These are phyloP conservation scores for Eimeria nieschulzi DNA, from an alignment of 169 alveolate genomes.

Conservation along the genomic window DNA sequence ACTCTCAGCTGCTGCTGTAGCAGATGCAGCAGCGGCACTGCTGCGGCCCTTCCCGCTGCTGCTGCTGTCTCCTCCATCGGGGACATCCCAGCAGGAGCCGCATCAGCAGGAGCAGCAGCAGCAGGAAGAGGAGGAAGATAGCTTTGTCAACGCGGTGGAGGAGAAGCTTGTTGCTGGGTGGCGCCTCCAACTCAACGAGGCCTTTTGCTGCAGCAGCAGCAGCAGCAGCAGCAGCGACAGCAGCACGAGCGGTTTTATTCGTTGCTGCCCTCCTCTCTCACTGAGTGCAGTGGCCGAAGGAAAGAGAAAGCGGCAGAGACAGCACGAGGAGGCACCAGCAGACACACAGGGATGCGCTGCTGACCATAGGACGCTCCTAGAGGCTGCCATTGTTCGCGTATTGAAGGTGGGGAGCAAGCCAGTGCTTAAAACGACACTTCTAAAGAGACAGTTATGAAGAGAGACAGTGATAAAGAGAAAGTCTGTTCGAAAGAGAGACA, in stretches of 20 bases:
- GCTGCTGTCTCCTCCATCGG: slow-evolving; percentile 18
- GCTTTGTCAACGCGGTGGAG: neutral
- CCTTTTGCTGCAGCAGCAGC: slow-evolving; percentile 41
- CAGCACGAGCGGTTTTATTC: neutral
- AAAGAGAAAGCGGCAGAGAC: neutral
- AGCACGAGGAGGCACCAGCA: neutral
- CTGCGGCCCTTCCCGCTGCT: slow-evolving; percentile 47
- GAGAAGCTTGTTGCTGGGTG: slow-evolving; percentile 32
- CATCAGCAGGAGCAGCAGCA: slow-evolving; percentile 17
- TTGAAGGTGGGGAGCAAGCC: neutral
- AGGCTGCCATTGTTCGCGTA: slow-evolving; percentile 17
- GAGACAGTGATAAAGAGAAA: neutral
- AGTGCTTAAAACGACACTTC: too few relatives aligned
- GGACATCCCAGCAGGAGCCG: neutral
- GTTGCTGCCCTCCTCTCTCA: slow-evolving; percentile 19
- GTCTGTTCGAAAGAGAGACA: neutral
- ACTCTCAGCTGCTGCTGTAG: neutral
- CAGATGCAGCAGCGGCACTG: slow-evolving; percentile 42
- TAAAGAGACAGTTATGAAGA: neutral
- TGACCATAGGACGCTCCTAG: neutral
- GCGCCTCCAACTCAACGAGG: slow-evolving; percentile 31
- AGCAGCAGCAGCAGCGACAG: slow-evolving; percentile 35
- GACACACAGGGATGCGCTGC: neutral
- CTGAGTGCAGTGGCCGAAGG: neutral
- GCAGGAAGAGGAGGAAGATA: neutral